Evolutionary conservation across 192 early-diverging fungal genomes (phyloP).

Genomic region (Coemansia erecta): DNA sequence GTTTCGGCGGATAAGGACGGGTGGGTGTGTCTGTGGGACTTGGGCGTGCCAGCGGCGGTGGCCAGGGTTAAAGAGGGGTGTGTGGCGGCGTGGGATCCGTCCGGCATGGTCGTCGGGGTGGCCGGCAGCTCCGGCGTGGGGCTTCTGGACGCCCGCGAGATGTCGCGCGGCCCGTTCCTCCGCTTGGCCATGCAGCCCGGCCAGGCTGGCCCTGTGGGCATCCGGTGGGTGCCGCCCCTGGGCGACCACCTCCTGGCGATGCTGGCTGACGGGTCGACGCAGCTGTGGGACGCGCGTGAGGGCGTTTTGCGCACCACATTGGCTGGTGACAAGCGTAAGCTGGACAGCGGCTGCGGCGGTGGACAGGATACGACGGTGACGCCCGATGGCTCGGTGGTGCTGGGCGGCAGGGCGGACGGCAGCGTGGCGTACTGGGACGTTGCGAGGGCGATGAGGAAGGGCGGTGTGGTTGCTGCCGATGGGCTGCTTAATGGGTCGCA

Average conservation of each 20-base stretch:
- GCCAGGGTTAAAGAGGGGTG: conserved; percentile 6
- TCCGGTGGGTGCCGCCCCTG: conserved; percentile 25
- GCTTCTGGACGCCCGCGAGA: conserved; percentile 72
- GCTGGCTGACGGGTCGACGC: conserved; percentile 19
- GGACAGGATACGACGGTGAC: conserved; percentile 34
- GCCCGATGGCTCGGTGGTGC: conserved; percentile 34
- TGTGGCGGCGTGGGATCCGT: conserved; percentile 74
- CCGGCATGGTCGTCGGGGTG: conserved; percentile 75
- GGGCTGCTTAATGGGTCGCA: conserved; percentile 35
- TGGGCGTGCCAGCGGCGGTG: conserved; percentile 40
- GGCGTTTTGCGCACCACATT: background rate
- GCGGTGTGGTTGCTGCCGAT: conserved; percentile 4
- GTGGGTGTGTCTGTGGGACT: conserved; percentile 84
- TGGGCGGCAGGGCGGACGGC: conserved; percentile 26
- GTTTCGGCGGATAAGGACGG: conserved; percentile 77
- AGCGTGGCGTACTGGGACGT: conserved; percentile 36
- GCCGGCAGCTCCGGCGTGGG: conserved; percentile 54
- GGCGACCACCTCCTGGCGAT: conserved; percentile 32
- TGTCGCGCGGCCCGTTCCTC: conserved; percentile 51
- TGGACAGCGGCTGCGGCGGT: too few relatives aligned
- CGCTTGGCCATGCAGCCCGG: background rate
- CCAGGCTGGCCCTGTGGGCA: background rate
- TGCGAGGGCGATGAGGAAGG: background rate
- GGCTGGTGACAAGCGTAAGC: too few relatives aligned
- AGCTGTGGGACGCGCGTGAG: conserved; percentile 2